Evolutionary conservation across 1,284 basidiomycete genomes (phyloP).

Genomic region (Ceratobasidium papillatum): DNA sequence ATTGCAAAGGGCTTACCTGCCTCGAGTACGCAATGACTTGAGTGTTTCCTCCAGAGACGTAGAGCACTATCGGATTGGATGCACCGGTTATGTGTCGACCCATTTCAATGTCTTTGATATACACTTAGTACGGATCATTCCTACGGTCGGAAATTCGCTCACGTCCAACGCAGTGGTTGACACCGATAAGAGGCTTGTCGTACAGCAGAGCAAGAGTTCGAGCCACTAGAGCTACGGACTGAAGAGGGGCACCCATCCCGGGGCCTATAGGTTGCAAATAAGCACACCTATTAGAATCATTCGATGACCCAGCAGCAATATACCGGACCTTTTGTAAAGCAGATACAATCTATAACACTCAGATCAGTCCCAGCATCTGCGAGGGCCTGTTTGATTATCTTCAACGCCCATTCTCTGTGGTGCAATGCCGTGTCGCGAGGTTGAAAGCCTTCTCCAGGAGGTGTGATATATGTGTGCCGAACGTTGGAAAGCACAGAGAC

Average conservation of each 20-base stretch:
- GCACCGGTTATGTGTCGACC: conserved; percentile 95
- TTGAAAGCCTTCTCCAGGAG: conserved; percentile 96
- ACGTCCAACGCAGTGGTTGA: conserved; percentile 99
- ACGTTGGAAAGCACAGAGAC: conserved; percentile 81
- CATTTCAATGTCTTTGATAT: conserved; percentile 92
- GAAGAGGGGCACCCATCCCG: conserved; percentile 97
- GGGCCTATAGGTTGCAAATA: conserved; percentile 67
- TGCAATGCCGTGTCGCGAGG: conserved; percentile 95
- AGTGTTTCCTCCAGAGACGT: conserved; percentile 98
- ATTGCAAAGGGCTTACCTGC: conserved; percentile 56
- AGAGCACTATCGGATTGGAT: conserved; percentile 94
- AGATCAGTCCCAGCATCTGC: conserved; percentile 74
- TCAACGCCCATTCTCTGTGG: conserved; percentile 91
- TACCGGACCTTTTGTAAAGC: conserved; percentile 89
- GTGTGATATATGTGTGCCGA: conserved; percentile 97
- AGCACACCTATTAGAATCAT: conserved; percentile 6
- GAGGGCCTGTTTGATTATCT: conserved; percentile 85
- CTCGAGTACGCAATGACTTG: conserved; percentile 99
- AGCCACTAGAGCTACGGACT: conserved; percentile 95
- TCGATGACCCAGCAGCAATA: neutral
- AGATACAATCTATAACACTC: conserved; percentile 90
- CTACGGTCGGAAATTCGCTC: conserved; percentile 52
- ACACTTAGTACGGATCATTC: conserved; percentile 19
- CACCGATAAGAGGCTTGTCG: conserved; percentile 91
- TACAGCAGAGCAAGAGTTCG: conserved; percentile 89